Base-by-base conservation (phyloP, 306 rosid species). In the Boehmeria nivea region DNA sequence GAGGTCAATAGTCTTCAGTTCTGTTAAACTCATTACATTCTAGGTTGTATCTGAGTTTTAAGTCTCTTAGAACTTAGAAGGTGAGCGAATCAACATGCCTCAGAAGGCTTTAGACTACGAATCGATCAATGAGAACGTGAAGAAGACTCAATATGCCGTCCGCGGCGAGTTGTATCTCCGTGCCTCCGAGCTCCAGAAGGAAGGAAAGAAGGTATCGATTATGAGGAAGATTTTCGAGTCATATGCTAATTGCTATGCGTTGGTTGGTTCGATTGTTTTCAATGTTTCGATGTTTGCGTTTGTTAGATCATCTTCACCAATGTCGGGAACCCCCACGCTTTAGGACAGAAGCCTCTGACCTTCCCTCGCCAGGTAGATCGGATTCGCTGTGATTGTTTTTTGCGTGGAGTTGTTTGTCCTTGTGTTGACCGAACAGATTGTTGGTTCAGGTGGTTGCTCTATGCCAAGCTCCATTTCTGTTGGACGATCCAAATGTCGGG, bases 301-400 rank as follows among this genome's bases (percentile, higher is more conserved):
- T 57, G 54, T 40, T 89, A 93, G 99, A 93, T 93, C 67, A 81
- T 93, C 72, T 93, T 93, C 79, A 93, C 99, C 26, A 93, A 93
- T 76, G 99, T 93, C 37, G 99, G 99, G 70, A 93, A 93, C 53
- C 99, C 99, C 54, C 99, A 93, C 70, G 99, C 99, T 55, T 72
- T 93, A 47, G 99, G 99, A 71, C 99, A 93, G 83, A 93, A 68
- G 85, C 99, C 99, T 8, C 68, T 93, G 81, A 81, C 78, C 59
- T 93, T 93, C 70, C 99, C 99, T 53, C 99, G 99, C 72, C 99
- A 93, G 99, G 99, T 93, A 64, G 52, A 62, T n/a, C 71, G 65
- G 45, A 58, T 38, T 17, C 6, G 19, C 56, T 46, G 6, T 18
- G 43, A 38, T 59, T 43, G 59, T 16, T 63, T 56, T 31, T 27